These are phyloP conservation scores for Limnanthes douglasii DNA, from an alignment of 345 rosid species.

Conservation along the genomic window DNA sequence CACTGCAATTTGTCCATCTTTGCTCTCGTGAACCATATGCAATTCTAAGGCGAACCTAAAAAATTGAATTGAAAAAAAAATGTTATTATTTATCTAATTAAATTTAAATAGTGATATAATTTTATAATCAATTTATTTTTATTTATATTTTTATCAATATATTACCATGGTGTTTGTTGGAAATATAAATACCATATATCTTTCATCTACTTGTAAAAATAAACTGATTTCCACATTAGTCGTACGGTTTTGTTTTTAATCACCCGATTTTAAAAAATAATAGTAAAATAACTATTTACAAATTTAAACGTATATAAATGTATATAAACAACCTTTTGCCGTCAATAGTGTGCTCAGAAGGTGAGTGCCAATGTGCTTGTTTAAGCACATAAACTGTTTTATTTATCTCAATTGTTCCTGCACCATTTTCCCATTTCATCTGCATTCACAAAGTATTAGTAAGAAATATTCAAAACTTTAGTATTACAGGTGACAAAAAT, in stretches of 20 bases:
- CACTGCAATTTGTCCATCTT: slow-evolving; percentile 31
- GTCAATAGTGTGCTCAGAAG: slow-evolving; percentile 65
- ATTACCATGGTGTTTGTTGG: too few species aligned
- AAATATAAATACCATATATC: too few species aligned
- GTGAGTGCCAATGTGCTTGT: slow-evolving; percentile 75
- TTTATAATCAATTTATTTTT: too few species aligned
- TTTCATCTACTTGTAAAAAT: too few species aligned
- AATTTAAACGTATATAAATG: too few species aligned
- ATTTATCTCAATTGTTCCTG: slow-evolving; percentile 31
- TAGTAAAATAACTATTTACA: background rate
- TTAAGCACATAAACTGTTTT: slow-evolving; percentile 32
- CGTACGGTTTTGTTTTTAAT: background rate
- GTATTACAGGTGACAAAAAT: too few species aligned
- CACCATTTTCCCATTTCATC: slow-evolving; percentile 36
- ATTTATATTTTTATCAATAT: too few species aligned
- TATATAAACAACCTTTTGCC: slow-evolving; percentile 61
- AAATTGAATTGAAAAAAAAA: background rate
- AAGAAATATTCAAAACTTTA: background rate
- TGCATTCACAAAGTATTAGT: slow-evolving; percentile 11
- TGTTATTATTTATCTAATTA: background rate
- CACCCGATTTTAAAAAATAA: too few species aligned
- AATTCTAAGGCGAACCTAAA: slow-evolving; percentile 48
- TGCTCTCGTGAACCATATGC: slow-evolving; percentile 54
- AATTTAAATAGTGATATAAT: background rate
- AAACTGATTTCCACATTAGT: too few species aligned